Conservation (phyloP, 2,329 filamentous ascomycete genomes). For the Cladophialophora carrionii region DNA sequence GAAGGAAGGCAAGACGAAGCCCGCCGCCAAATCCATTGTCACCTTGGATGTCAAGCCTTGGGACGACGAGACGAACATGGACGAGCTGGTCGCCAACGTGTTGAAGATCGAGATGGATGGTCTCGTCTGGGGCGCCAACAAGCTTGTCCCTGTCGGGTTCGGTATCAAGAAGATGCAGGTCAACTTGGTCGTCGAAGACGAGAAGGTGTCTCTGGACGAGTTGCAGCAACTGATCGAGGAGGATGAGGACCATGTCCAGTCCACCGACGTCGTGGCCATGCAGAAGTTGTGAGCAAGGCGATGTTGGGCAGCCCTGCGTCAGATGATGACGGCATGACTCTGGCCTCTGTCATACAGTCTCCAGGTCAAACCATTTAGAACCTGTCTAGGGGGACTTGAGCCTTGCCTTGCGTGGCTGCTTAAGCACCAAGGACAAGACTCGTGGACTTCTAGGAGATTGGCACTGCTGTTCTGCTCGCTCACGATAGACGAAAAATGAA, state of each 20-base stretch:
- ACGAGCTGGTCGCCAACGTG: constrained; percentile 76
- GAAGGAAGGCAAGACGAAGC: constrained; percentile 93
- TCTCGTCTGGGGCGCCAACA: constrained; percentile 92
- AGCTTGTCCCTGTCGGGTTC: constrained; percentile 88
- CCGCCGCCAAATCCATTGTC: constrained; percentile 91
- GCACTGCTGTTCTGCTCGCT: constrained; percentile 18
- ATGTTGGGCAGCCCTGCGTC: not conserved
- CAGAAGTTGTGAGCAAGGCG: constrained; percentile 47
- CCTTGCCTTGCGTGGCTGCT: constrained; percentile 16
- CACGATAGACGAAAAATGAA: constrained; percentile 27
- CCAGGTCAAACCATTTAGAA: constrained; percentile 18
- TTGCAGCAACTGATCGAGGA: constrained; percentile 84
- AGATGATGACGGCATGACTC: constrained; percentile 4
- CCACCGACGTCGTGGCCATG: constrained; percentile 87
- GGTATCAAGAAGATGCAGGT: constrained; percentile 99
- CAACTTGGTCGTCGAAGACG: constrained; percentile 95
- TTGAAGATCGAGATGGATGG: constrained; percentile 86
- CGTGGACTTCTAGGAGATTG: constrained; percentile 13
- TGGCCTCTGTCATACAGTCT: constrained; percentile 11
- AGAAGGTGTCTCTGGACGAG: constrained; percentile 86
- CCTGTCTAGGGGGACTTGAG: constrained; percentile 4
- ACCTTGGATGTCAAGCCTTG: constrained; percentile 98
- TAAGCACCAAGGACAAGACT: constrained; percentile 5
- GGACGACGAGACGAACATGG: constrained; percentile 97
- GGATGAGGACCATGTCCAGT: constrained; percentile 95